These are phyloP conservation scores for Coemansia sp. DNA, from an alignment of 371 early-diverging fungal genomes.

Conservation along the genomic window DNA sequence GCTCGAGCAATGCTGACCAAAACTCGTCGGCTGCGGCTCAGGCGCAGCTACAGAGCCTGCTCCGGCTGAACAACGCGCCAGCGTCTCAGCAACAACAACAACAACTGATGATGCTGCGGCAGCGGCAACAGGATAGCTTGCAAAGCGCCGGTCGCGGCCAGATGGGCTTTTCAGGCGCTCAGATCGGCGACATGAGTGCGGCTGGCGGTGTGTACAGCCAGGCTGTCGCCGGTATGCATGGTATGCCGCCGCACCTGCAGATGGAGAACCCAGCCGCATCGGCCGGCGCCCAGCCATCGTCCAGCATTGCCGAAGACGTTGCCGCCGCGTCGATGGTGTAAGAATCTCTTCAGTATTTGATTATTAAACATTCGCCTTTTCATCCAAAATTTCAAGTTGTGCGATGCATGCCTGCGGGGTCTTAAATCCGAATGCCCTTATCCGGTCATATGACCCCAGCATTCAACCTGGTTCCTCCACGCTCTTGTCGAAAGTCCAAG, in stretches of 20 bases:
- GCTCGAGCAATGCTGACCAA: conserved; percentile 5
- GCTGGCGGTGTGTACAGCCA: conserved; percentile 16
- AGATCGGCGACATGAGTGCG: conserved; percentile 6
- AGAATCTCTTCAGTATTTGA: neutral
- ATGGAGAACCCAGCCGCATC: conserved; percentile 13
- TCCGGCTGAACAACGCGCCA: conserved; percentile 13
- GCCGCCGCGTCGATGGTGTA: conserved; percentile 33
- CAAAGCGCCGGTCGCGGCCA: conserved; percentile 24
- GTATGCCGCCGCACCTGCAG: conserved; percentile 13
- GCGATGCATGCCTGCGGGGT: neutral
- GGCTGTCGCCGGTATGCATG: conserved; percentile 1
- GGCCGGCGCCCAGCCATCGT: conserved; percentile 7
- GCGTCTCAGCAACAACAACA: conserved; percentile 32
- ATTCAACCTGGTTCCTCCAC: neutral
- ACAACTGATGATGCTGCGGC: conserved; percentile 23
- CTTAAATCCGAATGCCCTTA: neutral
- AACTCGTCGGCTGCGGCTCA: conserved; percentile 18
- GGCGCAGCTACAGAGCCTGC: conserved; percentile 22
- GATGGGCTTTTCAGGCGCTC: conserved; percentile 12
- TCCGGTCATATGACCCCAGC: conserved; percentile 9
- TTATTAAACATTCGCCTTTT: neutral
- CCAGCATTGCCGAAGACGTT: conserved; percentile 39
- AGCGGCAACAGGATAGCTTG: conserved; percentile 23
- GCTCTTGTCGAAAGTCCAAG: neutral
- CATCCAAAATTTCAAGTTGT: neutral